phyloP scores from a whole-genome alignment of 345 rosid genomes.

The Microthlaspi erraticum region DNA sequence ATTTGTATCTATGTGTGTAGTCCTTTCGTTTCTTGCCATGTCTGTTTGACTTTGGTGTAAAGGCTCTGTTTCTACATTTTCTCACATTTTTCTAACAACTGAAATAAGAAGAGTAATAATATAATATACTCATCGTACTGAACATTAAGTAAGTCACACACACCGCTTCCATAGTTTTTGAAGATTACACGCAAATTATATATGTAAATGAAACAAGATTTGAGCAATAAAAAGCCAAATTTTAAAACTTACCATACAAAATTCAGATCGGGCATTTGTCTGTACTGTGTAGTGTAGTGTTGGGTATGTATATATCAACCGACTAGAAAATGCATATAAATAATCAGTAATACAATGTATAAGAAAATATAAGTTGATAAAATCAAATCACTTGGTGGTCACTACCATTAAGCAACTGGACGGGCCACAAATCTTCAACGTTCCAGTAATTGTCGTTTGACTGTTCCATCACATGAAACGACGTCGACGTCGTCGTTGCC shows the following conservation, averaged over 20 bases:
- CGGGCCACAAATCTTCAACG: conserved; percentile 86
- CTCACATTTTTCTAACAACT: no score
- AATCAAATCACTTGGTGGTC: conserved; percentile 28
- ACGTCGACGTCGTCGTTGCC: neutral
- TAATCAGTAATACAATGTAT: neutral
- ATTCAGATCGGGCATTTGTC: neutral
- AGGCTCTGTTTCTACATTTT: no score
- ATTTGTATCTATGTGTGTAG: no score
- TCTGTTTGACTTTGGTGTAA: no score
- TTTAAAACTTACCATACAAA: conserved; percentile 20
- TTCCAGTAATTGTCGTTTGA: conserved; percentile 72
- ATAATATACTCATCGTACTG: conserved; percentile 1
- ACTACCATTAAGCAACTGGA: conserved; percentile 59
- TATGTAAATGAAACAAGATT: conserved; percentile 18
- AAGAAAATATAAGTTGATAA: neutral
- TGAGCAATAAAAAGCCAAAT: conserved; percentile 10
- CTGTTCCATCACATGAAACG: conserved; percentile 43
- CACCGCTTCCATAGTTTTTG: neutral
- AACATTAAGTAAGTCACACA: neutral
- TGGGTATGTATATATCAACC: neutral
- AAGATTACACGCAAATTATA: neutral
- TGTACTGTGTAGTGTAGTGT: neutral
- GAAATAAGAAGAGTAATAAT: neutral
- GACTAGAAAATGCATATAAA: neutral
- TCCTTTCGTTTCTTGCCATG: no score